Evolutionary conservation across 768 basidiomycete species (phyloP), one percentile per base, ranked within the genome.

Genomic region (Leucosporidium scottii): DNA sequence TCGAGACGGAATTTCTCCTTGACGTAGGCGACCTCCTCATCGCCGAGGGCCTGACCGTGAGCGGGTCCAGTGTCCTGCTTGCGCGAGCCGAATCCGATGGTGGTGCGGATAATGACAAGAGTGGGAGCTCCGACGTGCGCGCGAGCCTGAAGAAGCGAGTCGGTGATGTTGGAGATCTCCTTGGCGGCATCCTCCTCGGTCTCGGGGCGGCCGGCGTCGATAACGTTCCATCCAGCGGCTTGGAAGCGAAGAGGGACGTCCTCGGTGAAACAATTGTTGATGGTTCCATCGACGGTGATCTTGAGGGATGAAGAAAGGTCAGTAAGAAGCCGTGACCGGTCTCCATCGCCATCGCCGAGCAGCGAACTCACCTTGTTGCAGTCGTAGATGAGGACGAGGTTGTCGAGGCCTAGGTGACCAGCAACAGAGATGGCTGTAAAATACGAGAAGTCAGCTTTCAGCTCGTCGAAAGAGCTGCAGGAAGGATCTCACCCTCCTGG

Each of bases 231-330:
- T 56, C 90, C 90, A 78, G 94, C 94, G 2, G 93, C 78, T 75
- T 85, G 80, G 83, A 92, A 94, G 61, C 93, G 86, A 75, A 86
- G 85, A 74, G 84, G 84, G 62, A 93, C 90, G 74, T 94, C 85
- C 79, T 96, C 93, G 51, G 93, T 96, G 83, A 96, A 96, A 21
- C 92, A 88, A 66, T 86, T 83, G 64, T 85, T 85, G 73, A 92
- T 96, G 79, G 92, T 86, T 70, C 93, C 93, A 77, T 96, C 93
- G 74, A 96, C 94, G 72, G 93, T 90, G 78, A 96, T 96, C 78
- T n/a, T 7, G 3, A 3, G 13, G 15, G 39, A 15, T 17, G 8
- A 17, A 44, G 39, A 15, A 44, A 13, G 13, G 15, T 44, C 39
- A 44, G 39, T 15, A 8, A 6, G 15, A 44, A 15, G 39, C 34